Evolutionary conservation across 139 green algal genomes (phyloP).

Genomic region (Axilococcus clingmanii): DNA sequence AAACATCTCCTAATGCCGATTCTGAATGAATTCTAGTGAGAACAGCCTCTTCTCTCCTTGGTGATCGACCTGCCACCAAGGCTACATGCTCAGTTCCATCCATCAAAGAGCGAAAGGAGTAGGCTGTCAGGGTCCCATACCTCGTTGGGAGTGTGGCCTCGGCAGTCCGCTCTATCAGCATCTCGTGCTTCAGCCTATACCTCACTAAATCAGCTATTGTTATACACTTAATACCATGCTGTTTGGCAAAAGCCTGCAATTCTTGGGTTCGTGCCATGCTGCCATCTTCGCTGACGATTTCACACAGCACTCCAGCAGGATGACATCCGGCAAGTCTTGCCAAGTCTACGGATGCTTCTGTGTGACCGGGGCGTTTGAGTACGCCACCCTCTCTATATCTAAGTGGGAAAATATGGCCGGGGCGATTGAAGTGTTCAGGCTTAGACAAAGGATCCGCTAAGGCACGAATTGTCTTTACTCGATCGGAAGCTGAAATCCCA

Average conservation of each 20-base stretch:
- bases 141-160: constrained; percentile 8
- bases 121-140: constrained; percentile 33
- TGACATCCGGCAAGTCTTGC: constrained; percentile 70
- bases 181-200: constrained; percentile 38
- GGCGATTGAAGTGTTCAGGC: constrained; percentile 69
- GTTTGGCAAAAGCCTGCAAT: constrained; percentile 68
- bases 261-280: constrained; percentile 72
- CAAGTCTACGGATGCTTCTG: constrained; percentile 91
- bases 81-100: constrained; percentile 54
- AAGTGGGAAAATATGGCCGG: constrained; percentile 96
- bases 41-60: constrained; percentile 1
- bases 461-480: constrained; percentile 70
- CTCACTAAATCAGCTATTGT: constrained; percentile 85
- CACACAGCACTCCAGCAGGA: constrained; percentile 89
- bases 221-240: constrained; percentile 75
- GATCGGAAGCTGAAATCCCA: constrained; percentile 87
- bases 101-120: constrained; percentile 37
- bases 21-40: constrained; percentile 31
- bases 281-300: constrained; percentile 83
- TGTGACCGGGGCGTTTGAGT: constrained; percentile 78
- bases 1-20: constrained; percentile 32
- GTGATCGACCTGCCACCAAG: constrained; percentile 32
- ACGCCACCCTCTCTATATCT: constrained; percentile 65
- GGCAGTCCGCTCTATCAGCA: constrained; percentile 9
- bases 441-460: constrained; percentile 51